A percentile compares a stretch with the other conserved stretches of the same genome.
Evolutionary conservation across 2,329 filamentous ascomycete genomes (phyloP).

Genomic region (Fusarium algeriense): DNA sequence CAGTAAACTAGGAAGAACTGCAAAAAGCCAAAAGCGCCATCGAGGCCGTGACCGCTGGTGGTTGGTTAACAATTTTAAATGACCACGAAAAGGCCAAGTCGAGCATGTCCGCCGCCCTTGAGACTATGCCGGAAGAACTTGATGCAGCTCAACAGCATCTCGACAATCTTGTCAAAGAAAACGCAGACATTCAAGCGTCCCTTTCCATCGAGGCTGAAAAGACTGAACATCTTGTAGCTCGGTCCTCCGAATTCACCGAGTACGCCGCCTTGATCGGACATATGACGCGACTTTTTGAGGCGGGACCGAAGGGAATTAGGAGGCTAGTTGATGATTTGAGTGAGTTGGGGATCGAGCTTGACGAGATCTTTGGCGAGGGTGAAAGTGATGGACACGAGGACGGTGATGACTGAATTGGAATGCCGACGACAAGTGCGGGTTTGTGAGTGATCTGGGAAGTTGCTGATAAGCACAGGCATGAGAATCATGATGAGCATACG

Average conservation of each 20-base stretch:
- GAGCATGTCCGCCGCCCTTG: background rate
- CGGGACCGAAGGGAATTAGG: background rate
- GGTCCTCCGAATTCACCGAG: background rate
- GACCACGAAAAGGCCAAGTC: background rate
- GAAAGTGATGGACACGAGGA: background rate
- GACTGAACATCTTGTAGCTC: rapidly evolving
- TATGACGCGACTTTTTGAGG: background rate
- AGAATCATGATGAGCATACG: too few relatives aligned
- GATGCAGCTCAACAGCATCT: background rate
- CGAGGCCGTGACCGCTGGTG: background rate
- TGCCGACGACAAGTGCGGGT: background rate
- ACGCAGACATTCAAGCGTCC: background rate
- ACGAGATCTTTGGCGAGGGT: background rate
- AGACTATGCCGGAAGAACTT: background rate
- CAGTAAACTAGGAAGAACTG: background rate
- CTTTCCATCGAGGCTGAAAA: background rate
- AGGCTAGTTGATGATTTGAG: background rate
- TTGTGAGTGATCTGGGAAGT: background rate
- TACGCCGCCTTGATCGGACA: background rate
- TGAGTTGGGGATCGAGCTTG: background rate
- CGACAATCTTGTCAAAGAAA: background rate
- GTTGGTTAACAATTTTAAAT: background rate
- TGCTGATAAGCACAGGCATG: background rate
- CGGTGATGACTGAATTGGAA: background rate
- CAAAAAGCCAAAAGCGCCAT: background rate